Percentiles rank a stretch among this genome's conserved stretches.
Conservation (phyloP, 495 filamentous ascomycete genomes). For the Aspergillus bridgeri region DNA sequence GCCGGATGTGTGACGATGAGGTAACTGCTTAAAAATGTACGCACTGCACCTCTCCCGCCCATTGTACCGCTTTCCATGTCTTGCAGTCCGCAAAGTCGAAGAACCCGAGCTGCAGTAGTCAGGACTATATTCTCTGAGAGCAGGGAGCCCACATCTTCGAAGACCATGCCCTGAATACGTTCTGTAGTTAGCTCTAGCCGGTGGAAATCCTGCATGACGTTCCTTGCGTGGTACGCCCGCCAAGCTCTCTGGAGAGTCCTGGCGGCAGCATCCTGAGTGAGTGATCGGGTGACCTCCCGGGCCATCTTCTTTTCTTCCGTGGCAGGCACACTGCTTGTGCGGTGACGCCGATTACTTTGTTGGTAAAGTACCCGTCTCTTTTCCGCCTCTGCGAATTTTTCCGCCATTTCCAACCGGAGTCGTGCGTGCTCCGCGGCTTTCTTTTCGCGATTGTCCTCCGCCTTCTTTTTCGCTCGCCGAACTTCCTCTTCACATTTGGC, state of each 20-base stretch:
- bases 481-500: constrained; percentile 95
- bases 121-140: constrained; percentile 76
- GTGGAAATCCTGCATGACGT: constrained; percentile 61
- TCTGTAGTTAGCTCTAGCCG: constrained; percentile 71
- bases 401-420: constrained; percentile 75
- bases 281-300: constrained; percentile 33
- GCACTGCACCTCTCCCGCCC: constrained; percentile 72
- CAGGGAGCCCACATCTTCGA: constrained; percentile 75
- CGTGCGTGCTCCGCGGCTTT: constrained; percentile 81
- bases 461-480: constrained; percentile 85
- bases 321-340: constrained; percentile 61
- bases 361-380: constrained; percentile 57
- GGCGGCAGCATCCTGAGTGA: constrained; percentile 66
- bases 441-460: constrained; percentile 86
- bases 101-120: constrained; percentile 62
- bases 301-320: constrained; percentile 54
- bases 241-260: constrained; percentile 74
- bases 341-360: constrained; percentile 56
- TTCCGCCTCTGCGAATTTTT: constrained; percentile 85
- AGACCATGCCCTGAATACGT: constrained; percentile 66
- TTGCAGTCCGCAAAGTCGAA: constrained; percentile 73
- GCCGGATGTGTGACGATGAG: constrained; percentile 88
- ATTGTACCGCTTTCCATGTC: constrained; percentile 66
- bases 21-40: constrained; percentile 90
- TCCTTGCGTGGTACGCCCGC: constrained; percentile 59